phyloP scores from a whole-genome alignment of 2,329 filamentous ascomycete genomes.

The Dothiorella sarmentorum region DNA sequence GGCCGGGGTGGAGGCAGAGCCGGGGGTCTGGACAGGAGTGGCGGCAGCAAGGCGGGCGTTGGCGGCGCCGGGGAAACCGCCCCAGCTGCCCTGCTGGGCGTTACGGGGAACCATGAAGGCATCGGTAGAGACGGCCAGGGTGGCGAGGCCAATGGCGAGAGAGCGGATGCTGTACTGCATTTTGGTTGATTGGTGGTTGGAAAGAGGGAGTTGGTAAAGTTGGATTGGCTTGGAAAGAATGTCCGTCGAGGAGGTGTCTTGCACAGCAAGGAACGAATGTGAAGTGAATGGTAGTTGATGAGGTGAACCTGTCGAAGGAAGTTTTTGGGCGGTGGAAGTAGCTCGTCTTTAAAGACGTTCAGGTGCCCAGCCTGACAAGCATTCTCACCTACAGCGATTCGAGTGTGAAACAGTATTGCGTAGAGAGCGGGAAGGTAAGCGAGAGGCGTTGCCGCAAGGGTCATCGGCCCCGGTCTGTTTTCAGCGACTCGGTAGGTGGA shows the following conservation, averaged over 20 bases:
- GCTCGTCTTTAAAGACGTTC: background rate
- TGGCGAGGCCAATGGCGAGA: conserved; percentile 7
- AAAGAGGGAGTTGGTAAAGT: background rate
- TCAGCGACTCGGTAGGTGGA: conserved; percentile 12
- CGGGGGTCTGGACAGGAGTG: background rate
- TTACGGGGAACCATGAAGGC: conserved; percentile 18
- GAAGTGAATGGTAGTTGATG: conserved; percentile 6
- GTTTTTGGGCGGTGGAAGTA: background rate
- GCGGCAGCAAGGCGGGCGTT: background rate
- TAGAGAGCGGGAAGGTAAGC: background rate
- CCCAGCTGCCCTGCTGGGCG: background rate
- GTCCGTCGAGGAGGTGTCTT: conserved; percentile 8
- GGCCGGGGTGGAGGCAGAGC: conserved; percentile 1
- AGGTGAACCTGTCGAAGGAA: conserved; percentile 11
- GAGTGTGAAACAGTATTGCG: background rate
- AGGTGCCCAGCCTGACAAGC: conserved; percentile 4
- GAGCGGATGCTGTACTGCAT: conserved; percentile 18
- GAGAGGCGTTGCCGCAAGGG: background rate
- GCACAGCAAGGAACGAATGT: conserved; percentile 18
- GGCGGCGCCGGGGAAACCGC: conserved; percentile 7
- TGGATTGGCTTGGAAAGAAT: conserved; percentile 11
- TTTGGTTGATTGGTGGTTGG: conserved; percentile 3
- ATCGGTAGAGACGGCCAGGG: conserved; percentile 3
- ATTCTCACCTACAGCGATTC: background rate
- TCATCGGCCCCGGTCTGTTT: background rate